Evolutionary conservation across 768 basidiomycete species (phyloP), one percentile per base, ranked within the genome.

Genomic region (Termitomyces heimii): DNA sequence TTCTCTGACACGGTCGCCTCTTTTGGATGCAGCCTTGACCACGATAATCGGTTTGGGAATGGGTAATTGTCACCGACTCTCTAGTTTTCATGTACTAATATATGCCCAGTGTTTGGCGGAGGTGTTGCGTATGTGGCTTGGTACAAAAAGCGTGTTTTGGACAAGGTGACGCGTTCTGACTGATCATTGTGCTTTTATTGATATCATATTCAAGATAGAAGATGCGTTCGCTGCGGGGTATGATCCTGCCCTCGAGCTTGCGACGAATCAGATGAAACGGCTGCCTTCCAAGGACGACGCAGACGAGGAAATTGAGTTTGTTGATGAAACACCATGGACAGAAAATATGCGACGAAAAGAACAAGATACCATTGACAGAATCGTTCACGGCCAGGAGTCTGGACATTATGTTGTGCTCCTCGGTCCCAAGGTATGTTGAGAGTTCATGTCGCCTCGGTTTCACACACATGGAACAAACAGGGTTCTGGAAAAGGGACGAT

Each of bases 401-500:
- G 89, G 89, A 3, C 81, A 84, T 68, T 93, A 92, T 70, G 89
- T 83, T 68, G 75, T 93, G 61, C 70, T 93, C 31, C 75, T 94
- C 46, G 92, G 89, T 1, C 81, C 88, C 8, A 94, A 94, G 77
- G 88, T 86, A 10, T 12, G 37, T 28, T 32, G 49, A 51, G n/a
- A 57, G 56, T 57, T 48, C 50, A 31, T 43, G 28, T 54, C 46
- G 28, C 54, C 45, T 6, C 18, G 28, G 54, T 53, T 58, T 60
- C 59, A 24, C 42, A 45, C 31, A 54, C 24, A 54, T 52, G 32
- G 61, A 16, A 50, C 53, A 52, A 51, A n/a, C 26, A 88, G 83
- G 88, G 92, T n/a, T 82, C 85, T 18, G 88, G 89, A 5, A 91
- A 93, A 73, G 85, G 86, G 13, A 88, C 88, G 0, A 87, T 90